Base-by-base conservation (phyloP, 495 filamentous ascomycete genomes). In the Trichoderma parareesei region DNA sequence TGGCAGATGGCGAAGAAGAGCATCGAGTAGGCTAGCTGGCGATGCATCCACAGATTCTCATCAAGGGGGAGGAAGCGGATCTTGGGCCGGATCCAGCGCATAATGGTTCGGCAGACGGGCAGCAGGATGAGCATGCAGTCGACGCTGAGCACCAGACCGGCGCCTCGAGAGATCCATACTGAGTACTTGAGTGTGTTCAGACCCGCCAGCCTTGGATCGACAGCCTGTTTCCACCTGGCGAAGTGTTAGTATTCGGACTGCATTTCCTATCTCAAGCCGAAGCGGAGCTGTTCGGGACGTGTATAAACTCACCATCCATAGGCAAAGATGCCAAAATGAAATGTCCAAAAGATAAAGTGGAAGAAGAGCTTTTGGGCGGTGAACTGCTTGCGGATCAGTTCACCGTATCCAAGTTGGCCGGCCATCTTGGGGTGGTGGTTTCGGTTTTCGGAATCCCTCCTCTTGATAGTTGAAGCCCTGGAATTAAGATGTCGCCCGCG, bases 11-110 rank as follows among this genome's bases (percentile, higher is more conserved):
- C 88, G 69, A 91, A 99, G 16, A 97, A 71, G 4, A 98, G 81
- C 76, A 97, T 77, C 4, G 90, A 77, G 73, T 98, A 99, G 2
- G 95, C 93, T 18, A 96, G 86, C 75, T 99, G 94, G 43, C 95
- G 84, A 80, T 99, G 94, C 71, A 98, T 96, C 92, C 92, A 99
- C 69, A 91, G 85, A 37, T 89, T 91, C 76, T 99, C 94, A 71
- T 99, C 94, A 11, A 99, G 82, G 8, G 95, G 93, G 14, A 98
- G 72, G 80, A 88, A 96, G 73, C 85, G 81, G 67, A 97, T 78
- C 82, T 94, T 95, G 16, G 94, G 94, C 68, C 94, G 85, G 63
- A 98, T 74, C 70, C 84, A 88, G 72, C 89, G 82, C 60, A 99
- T 80, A 33, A 97, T 74, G 69, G 92, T 99, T 67, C 94, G 82